Percentiles rank a stretch among this genome's conserved stretches.
phyloP scores from a whole-genome alignment of 345 rosid species.

The Pistacia vera region DNA sequence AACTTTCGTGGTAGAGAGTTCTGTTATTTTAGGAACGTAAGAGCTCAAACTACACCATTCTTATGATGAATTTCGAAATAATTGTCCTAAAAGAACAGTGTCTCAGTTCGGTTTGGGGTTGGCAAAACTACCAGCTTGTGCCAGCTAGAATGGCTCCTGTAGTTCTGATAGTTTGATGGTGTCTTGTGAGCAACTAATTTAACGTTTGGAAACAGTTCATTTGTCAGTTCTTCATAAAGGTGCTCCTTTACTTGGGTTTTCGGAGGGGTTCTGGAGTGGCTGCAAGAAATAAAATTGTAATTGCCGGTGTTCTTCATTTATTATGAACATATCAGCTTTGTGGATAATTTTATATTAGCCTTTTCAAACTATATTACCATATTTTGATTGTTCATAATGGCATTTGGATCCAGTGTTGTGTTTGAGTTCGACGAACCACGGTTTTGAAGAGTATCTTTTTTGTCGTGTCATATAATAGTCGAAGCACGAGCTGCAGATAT shows the following conservation, averaged over 20 bases:
- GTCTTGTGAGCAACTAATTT: not conserved
- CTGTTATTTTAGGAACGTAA: conserved; percentile 77
- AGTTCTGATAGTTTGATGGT: not conserved
- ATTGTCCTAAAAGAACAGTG: conserved; percentile 28
- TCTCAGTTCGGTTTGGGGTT: conserved; percentile 13
- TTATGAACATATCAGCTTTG: not conserved
- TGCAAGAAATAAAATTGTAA: conserved; percentile 17
- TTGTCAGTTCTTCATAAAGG: not conserved
- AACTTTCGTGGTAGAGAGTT: conserved; percentile 40
- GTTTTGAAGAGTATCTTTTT: no score
- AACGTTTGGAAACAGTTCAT: not conserved
- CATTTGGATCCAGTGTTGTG: not conserved
- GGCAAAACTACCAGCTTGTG: conserved; percentile 17
- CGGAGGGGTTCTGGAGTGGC: not conserved
- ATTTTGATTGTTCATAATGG: not conserved
- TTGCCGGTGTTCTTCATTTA: not conserved
- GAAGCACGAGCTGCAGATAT: not conserved
- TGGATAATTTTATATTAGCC: not conserved
- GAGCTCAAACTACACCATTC: conserved; percentile 68
- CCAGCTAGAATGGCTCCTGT: conserved; percentile 20
- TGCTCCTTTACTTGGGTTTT: not conserved
- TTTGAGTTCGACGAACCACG: no score
- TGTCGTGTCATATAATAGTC: not conserved
- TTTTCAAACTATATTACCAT: not conserved
- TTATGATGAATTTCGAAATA: conserved; percentile 42